Percentiles rank a stretch among this genome's conserved stretches.
Evolutionary conservation across 2,329 filamentous ascomycete genomes (phyloP).

Genomic region (Trichothecium sympodiale): DNA sequence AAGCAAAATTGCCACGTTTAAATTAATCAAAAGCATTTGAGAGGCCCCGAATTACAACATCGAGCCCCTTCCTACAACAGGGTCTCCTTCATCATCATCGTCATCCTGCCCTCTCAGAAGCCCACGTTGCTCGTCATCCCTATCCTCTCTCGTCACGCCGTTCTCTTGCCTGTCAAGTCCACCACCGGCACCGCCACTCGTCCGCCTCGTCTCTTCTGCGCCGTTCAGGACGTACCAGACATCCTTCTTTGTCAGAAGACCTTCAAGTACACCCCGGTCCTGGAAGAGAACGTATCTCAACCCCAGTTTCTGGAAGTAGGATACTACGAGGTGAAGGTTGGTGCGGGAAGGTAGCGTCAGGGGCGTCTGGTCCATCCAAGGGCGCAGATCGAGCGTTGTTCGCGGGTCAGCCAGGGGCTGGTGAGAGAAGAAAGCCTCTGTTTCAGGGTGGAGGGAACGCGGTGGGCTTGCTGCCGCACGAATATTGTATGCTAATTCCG

Average conservation of each 20-base stretch:
- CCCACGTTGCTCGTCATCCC: slow-evolving; percentile 3
- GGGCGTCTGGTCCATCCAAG: slow-evolving; percentile 99
- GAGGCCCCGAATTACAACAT: too few relatives aligned
- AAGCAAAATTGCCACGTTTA: too few relatives aligned
- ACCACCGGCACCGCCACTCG: slow-evolving; percentile 12
- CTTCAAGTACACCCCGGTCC: slow-evolving; percentile 70
- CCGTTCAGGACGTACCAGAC: slow-evolving; percentile 88
- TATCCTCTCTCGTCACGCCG: slow-evolving; percentile 1
- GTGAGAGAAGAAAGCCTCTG: slow-evolving; percentile 76
- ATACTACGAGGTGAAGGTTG: slow-evolving; percentile 72
- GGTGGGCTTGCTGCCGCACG: slow-evolving; percentile 39
- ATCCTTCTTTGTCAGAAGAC: slow-evolving; percentile 93
- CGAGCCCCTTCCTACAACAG: slow-evolving; percentile 9
- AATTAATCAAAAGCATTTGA: too few relatives aligned
- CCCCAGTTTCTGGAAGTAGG: slow-evolving; percentile 91
- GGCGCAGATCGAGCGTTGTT: slow-evolving; percentile 73
- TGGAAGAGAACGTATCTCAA: slow-evolving; percentile 82
- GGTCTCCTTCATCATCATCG: slow-evolving; percentile 10
- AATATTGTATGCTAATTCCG: slow-evolving; percentile 76
- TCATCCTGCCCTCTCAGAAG: slow-evolving; percentile 3
- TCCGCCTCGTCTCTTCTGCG: slow-evolving; percentile 49
- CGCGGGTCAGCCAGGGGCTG: slow-evolving; percentile 70
- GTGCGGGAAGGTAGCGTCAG: slow-evolving; percentile 74
- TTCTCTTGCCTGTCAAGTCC: slow-evolving; percentile 2
- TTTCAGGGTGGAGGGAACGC: slow-evolving; percentile 53